Conservation (phyloP, 2,329 filamentous ascomycete genomes). For the Phoma herbarum region DNA sequence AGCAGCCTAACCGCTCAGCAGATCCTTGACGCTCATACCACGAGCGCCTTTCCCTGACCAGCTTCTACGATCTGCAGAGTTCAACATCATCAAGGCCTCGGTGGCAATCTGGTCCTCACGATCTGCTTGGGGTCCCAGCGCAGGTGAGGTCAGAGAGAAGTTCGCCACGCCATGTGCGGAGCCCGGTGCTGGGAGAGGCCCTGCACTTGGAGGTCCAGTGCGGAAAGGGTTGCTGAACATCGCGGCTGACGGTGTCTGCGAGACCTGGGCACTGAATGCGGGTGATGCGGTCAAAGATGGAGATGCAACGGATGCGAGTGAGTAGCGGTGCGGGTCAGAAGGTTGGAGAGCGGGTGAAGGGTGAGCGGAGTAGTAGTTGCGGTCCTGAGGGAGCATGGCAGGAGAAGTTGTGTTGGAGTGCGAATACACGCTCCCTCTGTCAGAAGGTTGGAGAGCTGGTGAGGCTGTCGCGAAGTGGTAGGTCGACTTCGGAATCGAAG, state of each 20-base stretch:
- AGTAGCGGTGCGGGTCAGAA: slow-evolving; percentile 59
- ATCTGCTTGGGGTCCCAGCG: slow-evolving; percentile 48
- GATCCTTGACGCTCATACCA: slow-evolving; percentile 58
- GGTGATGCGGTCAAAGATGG: slow-evolving; percentile 49
- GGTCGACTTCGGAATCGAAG: slow-evolving; percentile 24
- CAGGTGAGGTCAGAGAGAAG: slow-evolving; percentile 50
- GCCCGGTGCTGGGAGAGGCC: slow-evolving; percentile 29
- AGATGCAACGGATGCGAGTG: slow-evolving; percentile 53
- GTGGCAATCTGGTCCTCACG: slow-evolving; percentile 76
- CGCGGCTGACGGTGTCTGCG: slow-evolving; percentile 34
- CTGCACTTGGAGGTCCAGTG: slow-evolving; percentile 36
- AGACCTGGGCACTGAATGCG: slow-evolving; percentile 54
- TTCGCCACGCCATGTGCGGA: slow-evolving; percentile 37
- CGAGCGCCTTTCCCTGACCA: slow-evolving; percentile 49
- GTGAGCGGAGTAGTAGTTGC: slow-evolving; percentile 54
- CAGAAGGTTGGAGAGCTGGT: slow-evolving; percentile 49
- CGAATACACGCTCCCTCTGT: slow-evolving; percentile 44
- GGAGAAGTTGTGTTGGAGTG: slow-evolving; percentile 54
- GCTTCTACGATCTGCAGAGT: slow-evolving; percentile 72
- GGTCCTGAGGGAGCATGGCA: slow-evolving; percentile 51
- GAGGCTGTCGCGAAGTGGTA: slow-evolving; percentile 44
- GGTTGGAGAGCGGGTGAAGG: slow-evolving; percentile 52
- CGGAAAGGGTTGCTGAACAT: slow-evolving; percentile 40
- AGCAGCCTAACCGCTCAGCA: slow-evolving; percentile 49
- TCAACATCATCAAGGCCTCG: slow-evolving; percentile 86